Evolutionary conservation across 2,329 filamentous ascomycete genomes (phyloP).

Genomic region (Fusarium pseudograminearum): DNA sequence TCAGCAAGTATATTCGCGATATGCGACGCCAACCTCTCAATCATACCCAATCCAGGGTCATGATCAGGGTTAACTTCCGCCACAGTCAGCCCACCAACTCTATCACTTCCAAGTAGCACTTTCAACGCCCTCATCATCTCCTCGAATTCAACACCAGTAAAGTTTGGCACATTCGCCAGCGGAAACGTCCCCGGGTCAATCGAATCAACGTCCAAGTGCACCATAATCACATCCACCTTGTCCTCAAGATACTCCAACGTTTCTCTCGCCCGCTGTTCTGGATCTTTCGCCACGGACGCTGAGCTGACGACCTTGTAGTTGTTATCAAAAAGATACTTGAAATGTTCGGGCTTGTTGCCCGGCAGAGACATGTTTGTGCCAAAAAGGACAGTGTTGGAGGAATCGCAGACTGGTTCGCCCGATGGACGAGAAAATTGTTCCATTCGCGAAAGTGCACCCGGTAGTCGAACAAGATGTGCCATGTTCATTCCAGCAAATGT

Average conservation of each 20-base stretch:
- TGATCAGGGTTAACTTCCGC: constrained; percentile 43
- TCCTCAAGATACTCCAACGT: constrained; percentile 28
- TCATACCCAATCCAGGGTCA: constrained; percentile 33
- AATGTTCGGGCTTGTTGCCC: constrained; percentile 40
- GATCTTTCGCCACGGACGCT: constrained; percentile 14
- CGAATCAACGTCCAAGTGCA: constrained; percentile 41
- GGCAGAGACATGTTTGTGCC: constrained; percentile 38
- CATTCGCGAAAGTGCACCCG: constrained; percentile 30
- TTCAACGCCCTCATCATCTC: constrained; percentile 37
- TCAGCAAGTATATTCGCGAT: constrained; percentile 18
- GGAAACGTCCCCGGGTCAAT: constrained; percentile 40
- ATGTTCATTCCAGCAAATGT: constrained; percentile 43
- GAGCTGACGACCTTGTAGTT: constrained; percentile 41
- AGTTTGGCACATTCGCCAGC: constrained; percentile 38
- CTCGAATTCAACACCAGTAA: constrained; percentile 38
- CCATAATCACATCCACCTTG: constrained; percentile 37
- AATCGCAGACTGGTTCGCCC: constrained; percentile 33
- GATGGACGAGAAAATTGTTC: constrained; percentile 34
- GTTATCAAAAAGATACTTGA: constrained; percentile 40
- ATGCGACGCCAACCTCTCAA: constrained; percentile 15
- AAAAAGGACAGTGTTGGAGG: constrained; percentile 37
- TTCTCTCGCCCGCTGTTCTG: constrained; percentile 27
- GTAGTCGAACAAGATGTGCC: constrained; percentile 27
- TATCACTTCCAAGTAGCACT: constrained; percentile 11
- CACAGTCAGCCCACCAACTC: constrained; percentile 30